Conservation (phyloP, 2,329 filamentous ascomycete species). For the Mollisiaceae sp. region DNA sequence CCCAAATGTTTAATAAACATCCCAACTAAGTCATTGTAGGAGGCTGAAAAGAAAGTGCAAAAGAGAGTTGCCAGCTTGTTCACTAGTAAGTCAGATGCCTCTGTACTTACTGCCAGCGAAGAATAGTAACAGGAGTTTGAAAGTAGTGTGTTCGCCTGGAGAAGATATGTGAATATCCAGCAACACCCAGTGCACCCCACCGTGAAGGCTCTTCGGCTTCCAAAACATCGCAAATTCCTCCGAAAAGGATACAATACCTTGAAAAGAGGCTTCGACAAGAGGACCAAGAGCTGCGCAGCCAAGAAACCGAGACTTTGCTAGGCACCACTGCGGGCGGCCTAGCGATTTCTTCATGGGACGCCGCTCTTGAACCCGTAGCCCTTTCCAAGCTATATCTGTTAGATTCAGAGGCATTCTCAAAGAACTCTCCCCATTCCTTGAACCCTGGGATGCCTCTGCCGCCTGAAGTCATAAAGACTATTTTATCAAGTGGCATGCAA, state of each 20-base stretch:
- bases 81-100: background rate
- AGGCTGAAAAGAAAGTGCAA: slow-evolving; percentile 3
- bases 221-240: background rate
- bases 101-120: background rate
- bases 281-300: too few species aligned
- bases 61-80: slow-evolving; percentile 5
- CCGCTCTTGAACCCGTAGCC: too few species aligned
- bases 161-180: slow-evolving; percentile 2
- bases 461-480: background rate
- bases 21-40: background rate
- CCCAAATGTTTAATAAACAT: too few species aligned
- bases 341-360: too few species aligned
- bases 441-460: background rate
- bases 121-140: too few species aligned
- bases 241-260: background rate
- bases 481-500: background rate
- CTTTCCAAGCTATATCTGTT: too few species aligned
- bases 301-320: too few species aligned
- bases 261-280: too few species aligned
- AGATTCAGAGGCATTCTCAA: too few species aligned
- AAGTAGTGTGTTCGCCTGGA: background rate
- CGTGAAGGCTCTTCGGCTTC: background rate
- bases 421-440: too few species aligned
- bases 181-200: background rate
- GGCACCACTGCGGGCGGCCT: too few species aligned